A percentile compares a stretch with the other conserved stretches of the same genome.
These are phyloP conservation scores for Thelonectria rubi DNA, from an alignment of 2,329 filamentous ascomycete species.

Conservation along the genomic window DNA sequence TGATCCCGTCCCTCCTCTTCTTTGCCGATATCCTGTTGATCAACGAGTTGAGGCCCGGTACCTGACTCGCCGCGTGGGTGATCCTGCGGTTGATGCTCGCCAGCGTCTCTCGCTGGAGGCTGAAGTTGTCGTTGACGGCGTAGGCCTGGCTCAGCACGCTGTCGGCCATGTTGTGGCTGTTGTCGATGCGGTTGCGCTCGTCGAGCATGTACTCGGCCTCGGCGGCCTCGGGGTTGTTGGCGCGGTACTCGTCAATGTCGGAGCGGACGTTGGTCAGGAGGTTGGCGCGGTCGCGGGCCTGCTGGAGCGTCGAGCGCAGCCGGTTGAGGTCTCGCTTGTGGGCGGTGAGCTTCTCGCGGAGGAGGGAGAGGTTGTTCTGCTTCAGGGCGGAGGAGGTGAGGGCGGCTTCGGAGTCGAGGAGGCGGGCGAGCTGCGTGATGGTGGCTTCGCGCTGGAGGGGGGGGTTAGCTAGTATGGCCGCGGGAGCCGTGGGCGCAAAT, in stretches of 20 bases:
- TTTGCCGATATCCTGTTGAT: constrained; percentile 94
- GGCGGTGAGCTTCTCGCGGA: constrained; percentile 88
- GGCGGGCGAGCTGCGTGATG: constrained; percentile 82
- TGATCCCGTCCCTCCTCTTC: constrained; percentile 93
- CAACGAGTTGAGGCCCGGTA: constrained; percentile 91
- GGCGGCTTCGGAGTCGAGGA: constrained; percentile 91
- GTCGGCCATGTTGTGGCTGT: constrained; percentile 89
- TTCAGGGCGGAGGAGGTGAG: constrained; percentile 93
- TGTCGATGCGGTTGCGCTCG: constrained; percentile 85
- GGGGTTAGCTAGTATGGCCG: constrained; percentile 22
- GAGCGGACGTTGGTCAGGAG: constrained; percentile 89
- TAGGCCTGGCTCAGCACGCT: constrained; percentile 94
- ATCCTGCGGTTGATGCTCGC: constrained; percentile 91
- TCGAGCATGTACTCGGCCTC: constrained; percentile 98
- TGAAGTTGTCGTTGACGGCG: constrained; percentile 92
- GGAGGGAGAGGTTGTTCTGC: constrained; percentile 91
- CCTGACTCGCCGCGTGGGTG: constrained; percentile 85
- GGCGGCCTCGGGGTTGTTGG: constrained; percentile 79
- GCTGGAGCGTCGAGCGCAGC: constrained; percentile 75
- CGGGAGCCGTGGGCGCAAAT: constrained; percentile 1
- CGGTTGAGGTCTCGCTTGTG: constrained; percentile 85
- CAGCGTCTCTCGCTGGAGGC: constrained; percentile 85
- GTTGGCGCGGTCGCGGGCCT: constrained; percentile 87
- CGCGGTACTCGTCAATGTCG: constrained; percentile 90
- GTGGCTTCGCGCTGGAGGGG: constrained; percentile 76